Conservation (phyloP, 768 basidiomycete species). For the Tricholomella constricta region DNA sequence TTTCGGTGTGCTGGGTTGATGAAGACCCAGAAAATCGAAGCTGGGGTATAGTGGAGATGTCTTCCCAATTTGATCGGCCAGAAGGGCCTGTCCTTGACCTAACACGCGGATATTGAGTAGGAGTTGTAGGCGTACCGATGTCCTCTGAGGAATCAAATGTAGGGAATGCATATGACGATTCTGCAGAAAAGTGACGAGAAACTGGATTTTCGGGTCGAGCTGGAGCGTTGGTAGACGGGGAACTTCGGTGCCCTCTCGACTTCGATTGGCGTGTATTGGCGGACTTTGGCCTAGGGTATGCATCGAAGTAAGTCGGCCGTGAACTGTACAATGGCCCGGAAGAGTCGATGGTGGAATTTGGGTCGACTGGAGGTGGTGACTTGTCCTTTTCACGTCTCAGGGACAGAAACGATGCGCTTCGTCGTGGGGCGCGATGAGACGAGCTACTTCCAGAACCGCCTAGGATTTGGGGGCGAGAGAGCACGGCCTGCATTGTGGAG, state of each 20-base stretch:
- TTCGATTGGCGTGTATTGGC: slow-evolving; percentile 35
- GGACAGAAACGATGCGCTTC: slow-evolving; percentile 60
- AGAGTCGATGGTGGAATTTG: slow-evolving; percentile 23
- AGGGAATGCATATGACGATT: slow-evolving; percentile 44
- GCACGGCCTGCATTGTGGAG: slow-evolving; percentile 37
- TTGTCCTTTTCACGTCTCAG: slow-evolving; percentile 52
- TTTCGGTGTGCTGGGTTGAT: slow-evolving; percentile 69
- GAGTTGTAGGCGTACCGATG: slow-evolving; percentile 22
- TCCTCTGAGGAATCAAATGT: slow-evolving; percentile 37
- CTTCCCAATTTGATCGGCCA: slow-evolving; percentile 44
- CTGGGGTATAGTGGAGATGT: slow-evolving; percentile 45
- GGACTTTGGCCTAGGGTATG: slow-evolving; percentile 42
- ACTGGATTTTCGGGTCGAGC: slow-evolving; percentile 6
- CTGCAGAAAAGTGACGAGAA: slow-evolving; percentile 17
- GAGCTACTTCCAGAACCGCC: slow-evolving; percentile 26
- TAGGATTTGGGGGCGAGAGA: slow-evolving; percentile 36
- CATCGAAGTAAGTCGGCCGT: slow-evolving; percentile 46
- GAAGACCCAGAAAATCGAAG: slow-evolving; percentile 66
- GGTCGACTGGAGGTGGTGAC: slow-evolving; percentile 22
- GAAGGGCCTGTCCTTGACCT: slow-evolving; percentile 66
- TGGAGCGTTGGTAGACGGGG: slow-evolving; percentile 25
- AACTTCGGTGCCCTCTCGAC: slow-evolving; percentile 21
- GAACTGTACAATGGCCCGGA: slow-evolving; percentile 31
- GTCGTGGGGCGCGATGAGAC: slow-evolving; percentile 47
- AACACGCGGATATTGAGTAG: slow-evolving; percentile 41